phyloP scores from a whole-genome alignment of 495 filamentous ascomycete genomes.

The Penicillium egyptiacum region DNA sequence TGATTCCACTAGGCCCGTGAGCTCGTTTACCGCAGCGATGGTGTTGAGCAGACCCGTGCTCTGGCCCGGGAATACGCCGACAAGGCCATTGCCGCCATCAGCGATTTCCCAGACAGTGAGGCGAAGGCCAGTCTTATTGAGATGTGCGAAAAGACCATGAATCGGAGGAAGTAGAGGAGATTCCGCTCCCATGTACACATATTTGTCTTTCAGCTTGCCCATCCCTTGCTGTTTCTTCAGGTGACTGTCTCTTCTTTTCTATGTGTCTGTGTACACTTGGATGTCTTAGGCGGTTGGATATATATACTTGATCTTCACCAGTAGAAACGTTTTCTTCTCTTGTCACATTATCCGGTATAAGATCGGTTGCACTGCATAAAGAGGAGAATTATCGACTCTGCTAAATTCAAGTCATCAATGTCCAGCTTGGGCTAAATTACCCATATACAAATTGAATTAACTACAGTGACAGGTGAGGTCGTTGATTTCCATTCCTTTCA shows the following conservation, averaged over 20 bases:
- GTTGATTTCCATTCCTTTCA: constrained; percentile 3
- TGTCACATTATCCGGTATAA: background rate
- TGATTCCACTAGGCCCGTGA: constrained; percentile 67
- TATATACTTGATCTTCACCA: constrained; percentile 10
- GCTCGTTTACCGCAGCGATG: constrained; percentile 76
- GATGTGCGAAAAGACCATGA: constrained; percentile 90
- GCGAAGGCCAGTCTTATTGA: constrained; percentile 88
- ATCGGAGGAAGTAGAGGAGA: constrained; percentile 70
- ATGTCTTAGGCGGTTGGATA: constrained; percentile 19
- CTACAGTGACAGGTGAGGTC: background rate
- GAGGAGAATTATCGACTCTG: background rate
- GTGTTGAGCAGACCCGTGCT: constrained; percentile 84
- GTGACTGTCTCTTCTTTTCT: constrained; percentile 12
- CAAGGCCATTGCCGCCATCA: constrained; percentile 80
- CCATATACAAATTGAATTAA: background rate
- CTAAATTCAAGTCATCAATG: background rate
- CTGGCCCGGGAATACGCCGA: constrained; percentile 89
- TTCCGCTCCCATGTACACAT: constrained; percentile 27
- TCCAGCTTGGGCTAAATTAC: background rate
- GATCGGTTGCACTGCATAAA: background rate
- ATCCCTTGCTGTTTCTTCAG: constrained; percentile 8
- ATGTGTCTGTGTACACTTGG: constrained; percentile 29
- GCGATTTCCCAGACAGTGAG: constrained; percentile 82
- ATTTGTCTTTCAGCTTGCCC: constrained; percentile 17
- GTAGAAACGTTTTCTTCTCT: constrained; percentile 1